phyloP scores from a whole-genome alignment of 495 filamentous ascomycete species.

The Lophiotrema nucula region DNA sequence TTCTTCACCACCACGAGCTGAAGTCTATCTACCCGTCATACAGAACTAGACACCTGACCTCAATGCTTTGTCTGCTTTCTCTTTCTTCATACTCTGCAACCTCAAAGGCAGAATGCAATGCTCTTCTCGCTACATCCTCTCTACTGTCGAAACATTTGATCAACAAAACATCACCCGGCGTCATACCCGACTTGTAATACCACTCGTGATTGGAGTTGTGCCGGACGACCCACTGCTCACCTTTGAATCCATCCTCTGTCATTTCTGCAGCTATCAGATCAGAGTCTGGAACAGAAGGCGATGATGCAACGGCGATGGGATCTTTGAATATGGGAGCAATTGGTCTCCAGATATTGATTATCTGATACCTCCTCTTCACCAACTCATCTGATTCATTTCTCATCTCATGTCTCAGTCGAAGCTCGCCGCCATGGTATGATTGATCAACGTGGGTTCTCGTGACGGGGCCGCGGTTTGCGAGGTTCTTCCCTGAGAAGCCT shows the following conservation, averaged over 20 bases:
- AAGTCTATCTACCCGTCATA: conserved; percentile 27
- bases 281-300: conserved; percentile 54
- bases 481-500: conserved; percentile 20
- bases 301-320: conserved; percentile 71
- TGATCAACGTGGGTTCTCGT: conserved; percentile 79
- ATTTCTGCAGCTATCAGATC: conserved; percentile 73
- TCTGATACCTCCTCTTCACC: conserved; percentile 65
- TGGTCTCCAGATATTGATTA: conserved; percentile 87
- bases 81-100: conserved; percentile 62
- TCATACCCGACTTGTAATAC: conserved; percentile 44
- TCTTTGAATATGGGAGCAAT: conserved; percentile 51
- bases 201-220: conserved; percentile 61
- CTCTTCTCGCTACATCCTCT: conserved; percentile 53
- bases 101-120: conserved; percentile 78
- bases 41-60: conserved; percentile 86
- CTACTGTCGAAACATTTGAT: conserved; percentile 63
- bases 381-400: conserved; percentile 56
- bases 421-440: conserved; percentile 57
- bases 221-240: conserved; percentile 70
- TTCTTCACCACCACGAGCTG: too few species aligned
- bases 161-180: conserved; percentile 22
- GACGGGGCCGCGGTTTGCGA: conserved; percentile 62
- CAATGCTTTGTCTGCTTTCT: conserved; percentile 70
- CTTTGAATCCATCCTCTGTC: conserved; percentile 66
- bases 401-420: conserved; percentile 66